These are phyloP conservation scores for Globisporangium abappressorium DNA, from an alignment of 352 stramenopile genomes.

Conservation along the genomic window DNA sequence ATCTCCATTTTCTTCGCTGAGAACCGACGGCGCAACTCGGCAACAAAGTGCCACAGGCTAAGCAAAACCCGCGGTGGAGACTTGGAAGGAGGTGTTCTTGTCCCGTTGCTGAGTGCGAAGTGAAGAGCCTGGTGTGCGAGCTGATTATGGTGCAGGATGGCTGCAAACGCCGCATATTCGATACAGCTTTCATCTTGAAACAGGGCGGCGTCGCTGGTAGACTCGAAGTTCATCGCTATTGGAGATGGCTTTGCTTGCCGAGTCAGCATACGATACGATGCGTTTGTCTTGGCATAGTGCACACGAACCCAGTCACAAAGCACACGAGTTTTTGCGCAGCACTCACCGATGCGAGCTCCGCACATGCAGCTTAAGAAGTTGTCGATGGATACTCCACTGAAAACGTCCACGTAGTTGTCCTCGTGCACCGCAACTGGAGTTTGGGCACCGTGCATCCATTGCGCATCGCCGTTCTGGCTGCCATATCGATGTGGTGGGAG, in stretches of 20 bases:
- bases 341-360: not conserved
- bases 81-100: not conserved
- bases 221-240: not conserved
- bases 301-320: slow-evolving; percentile 60
- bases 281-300: slow-evolving; percentile 42
- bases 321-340: slow-evolving; percentile 2
- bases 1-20: slow-evolving; percentile 43
- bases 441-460: not conserved
- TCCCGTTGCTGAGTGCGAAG: slow-evolving; percentile 19
- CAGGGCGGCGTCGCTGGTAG: not conserved
- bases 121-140: slow-evolving; percentile 29
- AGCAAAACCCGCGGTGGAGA: slow-evolving; percentile 29
- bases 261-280: slow-evolving; percentile 67
- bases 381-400: slow-evolving; percentile 16
- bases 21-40: slow-evolving; percentile 41
- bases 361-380: slow-evolving; percentile 22
- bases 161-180: slow-evolving; percentile 54
- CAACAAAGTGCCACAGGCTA: slow-evolving; percentile 47
- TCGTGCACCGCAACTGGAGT: not conserved
- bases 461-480: not conserved
- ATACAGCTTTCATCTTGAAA: slow-evolving; percentile 25
- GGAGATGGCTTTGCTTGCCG: slow-evolving; percentile 33
- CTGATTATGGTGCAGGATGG: slow-evolving; percentile 54
- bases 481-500: slow-evolving; percentile 22
- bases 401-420: slow-evolving; percentile 26